Conservation (phyloP, 345 rosid species). For the Populus euphratica region DNA sequence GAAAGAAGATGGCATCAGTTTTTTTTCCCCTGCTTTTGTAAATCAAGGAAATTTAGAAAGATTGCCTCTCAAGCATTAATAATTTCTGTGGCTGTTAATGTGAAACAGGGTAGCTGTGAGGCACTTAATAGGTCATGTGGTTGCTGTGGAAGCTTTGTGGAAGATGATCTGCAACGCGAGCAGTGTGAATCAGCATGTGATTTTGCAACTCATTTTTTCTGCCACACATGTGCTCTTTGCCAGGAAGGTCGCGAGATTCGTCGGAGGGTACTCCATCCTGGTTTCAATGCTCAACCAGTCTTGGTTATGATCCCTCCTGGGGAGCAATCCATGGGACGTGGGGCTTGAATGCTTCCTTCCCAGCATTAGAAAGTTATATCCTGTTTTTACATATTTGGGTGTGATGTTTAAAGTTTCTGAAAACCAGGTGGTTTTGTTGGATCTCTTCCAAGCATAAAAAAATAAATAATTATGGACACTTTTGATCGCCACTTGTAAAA, state of each 20-base stretch:
- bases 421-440: background rate
- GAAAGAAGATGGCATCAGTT: background rate
- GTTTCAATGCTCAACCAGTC: conserved; percentile 66
- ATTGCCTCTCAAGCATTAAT: conserved; percentile 3
- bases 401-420: background rate
- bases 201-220: conserved; percentile 67
- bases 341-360: conserved; percentile 21
- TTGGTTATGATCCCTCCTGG: conserved; percentile 69
- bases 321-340: conserved; percentile 74
- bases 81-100: conserved; percentile 5
- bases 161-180: conserved; percentile 69
- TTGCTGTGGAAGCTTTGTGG: conserved; percentile 70
- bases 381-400: conserved; percentile 3
- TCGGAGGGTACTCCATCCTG: conserved; percentile 78
- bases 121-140: conserved; percentile 78
- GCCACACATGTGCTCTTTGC: conserved; percentile 86
- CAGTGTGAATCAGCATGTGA: conserved; percentile 72
- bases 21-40: background rate
- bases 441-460: background rate
- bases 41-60: background rate
- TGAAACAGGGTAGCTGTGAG: conserved; percentile 72
- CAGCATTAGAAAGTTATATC: background rate
- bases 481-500: background rate
- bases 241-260: conserved; percentile 99
- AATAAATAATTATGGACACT: background rate